A percentile compares a stretch with the other conserved stretches of the same genome.
Evolutionary conservation across 805 yeast genomes (phyloP).

Genomic region (Metschnikowia drakensbergensis): DNA sequence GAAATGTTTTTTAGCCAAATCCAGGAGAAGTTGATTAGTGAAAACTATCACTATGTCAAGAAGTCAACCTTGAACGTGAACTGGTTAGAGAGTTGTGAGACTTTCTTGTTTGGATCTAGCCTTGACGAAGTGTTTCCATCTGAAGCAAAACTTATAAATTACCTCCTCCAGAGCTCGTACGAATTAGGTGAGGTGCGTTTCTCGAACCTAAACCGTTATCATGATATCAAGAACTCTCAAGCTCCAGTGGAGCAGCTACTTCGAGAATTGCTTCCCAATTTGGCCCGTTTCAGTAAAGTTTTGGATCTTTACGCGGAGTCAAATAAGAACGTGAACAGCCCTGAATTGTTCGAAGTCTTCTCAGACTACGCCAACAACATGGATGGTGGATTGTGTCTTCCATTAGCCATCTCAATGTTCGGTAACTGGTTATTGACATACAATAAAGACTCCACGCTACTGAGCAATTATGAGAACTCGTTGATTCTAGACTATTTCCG

Average conservation of each 20-base stretch:
- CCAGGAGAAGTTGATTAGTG: slow-evolving; percentile 2
- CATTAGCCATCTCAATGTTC: slow-evolving; percentile 25
- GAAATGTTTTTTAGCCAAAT: slow-evolving; percentile 8
- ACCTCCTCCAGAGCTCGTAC: slow-evolving; percentile 15
- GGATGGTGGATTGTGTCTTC: slow-evolving; percentile 17
- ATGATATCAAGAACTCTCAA: slow-evolving; percentile 4
- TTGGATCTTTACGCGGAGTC: slow-evolving; percentile 18
- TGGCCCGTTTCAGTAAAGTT: slow-evolving; percentile 13
- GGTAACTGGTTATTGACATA: slow-evolving; percentile 24
- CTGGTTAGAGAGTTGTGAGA: slow-evolving; percentile 20
- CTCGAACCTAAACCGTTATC: slow-evolving; percentile 15
- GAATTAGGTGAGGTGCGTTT: slow-evolving; percentile 22
- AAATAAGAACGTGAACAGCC: slow-evolving; percentile 12
- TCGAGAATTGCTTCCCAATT: slow-evolving; percentile 7
- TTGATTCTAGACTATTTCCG: slow-evolving; percentile 21
- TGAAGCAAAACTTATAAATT: slow-evolving; percentile 11
- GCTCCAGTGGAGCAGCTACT: slow-evolving; percentile 2
- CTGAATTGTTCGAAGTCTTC: slow-evolving; percentile 19
- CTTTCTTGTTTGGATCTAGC: slow-evolving; percentile 20
- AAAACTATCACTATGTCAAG: slow-evolving; percentile 9
- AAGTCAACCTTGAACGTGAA: slow-evolving; percentile 10
- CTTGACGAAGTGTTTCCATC: slow-evolving; percentile 12
- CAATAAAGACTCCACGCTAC: slow-evolving; percentile 15
- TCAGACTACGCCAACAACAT: slow-evolving; percentile 15
- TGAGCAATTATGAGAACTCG: slow-evolving; percentile 20